Evolutionary conservation across 495 filamentous ascomycete species (phyloP).

Genomic region (Penicillium canariense): DNA sequence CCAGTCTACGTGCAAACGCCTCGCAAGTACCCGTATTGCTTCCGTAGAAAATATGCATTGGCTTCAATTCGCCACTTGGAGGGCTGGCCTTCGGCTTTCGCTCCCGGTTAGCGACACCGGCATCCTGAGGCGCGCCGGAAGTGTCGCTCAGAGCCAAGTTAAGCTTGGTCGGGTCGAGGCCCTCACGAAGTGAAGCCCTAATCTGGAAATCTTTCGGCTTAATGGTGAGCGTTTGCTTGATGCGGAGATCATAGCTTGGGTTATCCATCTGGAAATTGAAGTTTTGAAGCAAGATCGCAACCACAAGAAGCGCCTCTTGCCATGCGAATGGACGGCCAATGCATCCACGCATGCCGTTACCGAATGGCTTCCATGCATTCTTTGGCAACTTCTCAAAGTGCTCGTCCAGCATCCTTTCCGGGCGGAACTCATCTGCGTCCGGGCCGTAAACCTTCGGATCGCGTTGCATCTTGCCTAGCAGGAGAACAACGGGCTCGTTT

Average conservation of each 20-base stretch:
- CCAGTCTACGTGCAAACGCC: conserved; percentile 60
- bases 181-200: conserved; percentile 58
- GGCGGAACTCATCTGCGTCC: conserved; percentile 60
- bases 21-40: conserved; percentile 78
- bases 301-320: conserved; percentile 57
- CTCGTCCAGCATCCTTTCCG: conserved; percentile 65
- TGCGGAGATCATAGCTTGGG: conserved; percentile 51
- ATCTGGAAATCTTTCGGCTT: conserved; percentile 76
- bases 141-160: conserved; percentile 47
- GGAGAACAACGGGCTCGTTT: conserved; percentile 52
- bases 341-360: conserved; percentile 64
- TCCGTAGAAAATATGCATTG: conserved; percentile 67
- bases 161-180: conserved; percentile 56
- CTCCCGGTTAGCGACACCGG: conserved; percentile 20
- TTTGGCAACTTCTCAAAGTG: conserved; percentile 55
- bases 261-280: conserved; percentile 60
- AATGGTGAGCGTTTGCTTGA: conserved; percentile 71
- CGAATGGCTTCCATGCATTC: conserved; percentile 60
- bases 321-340: conserved; percentile 68
- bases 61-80: conserved; percentile 30
- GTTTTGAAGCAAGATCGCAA: conserved; percentile 57
- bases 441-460: conserved; percentile 65
- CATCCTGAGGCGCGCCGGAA: conserved; percentile 4
- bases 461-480: conserved; percentile 60
- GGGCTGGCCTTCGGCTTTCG: conserved; percentile 20